A percentile compares a stretch with the other conserved stretches of the same genome.
Evolutionary conservation across 805 yeast genomes (phyloP).

Genomic region (Priceomyces medius): DNA sequence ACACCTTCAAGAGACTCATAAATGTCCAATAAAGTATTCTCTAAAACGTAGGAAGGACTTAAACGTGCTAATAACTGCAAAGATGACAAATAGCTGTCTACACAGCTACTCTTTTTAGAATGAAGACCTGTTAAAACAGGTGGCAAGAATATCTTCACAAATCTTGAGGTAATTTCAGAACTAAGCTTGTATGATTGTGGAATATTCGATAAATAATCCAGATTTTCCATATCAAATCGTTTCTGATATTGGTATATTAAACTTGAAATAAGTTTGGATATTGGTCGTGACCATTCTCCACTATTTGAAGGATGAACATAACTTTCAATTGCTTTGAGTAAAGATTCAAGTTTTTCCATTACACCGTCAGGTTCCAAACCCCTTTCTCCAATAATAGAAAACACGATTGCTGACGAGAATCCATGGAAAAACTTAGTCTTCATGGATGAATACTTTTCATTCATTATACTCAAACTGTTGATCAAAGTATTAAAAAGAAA

Average conservation of each 20-base stretch:
- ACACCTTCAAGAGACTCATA: slow-evolving; percentile 71
- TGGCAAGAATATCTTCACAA: slow-evolving; percentile 55
- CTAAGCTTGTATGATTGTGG: slow-evolving; percentile 33
- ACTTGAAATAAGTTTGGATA: slow-evolving; percentile 63
- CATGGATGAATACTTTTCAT: slow-evolving; percentile 45
- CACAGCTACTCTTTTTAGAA: slow-evolving; percentile 58
- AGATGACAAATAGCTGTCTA: slow-evolving; percentile 57
- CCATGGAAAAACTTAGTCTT: slow-evolving; percentile 43
- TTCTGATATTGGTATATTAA: slow-evolving; percentile 60
- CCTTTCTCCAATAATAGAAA: slow-evolving; percentile 56
- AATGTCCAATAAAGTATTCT: slow-evolving; percentile 61
- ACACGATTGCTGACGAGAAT: slow-evolving; percentile 49
- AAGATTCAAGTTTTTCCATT: slow-evolving; percentile 49
- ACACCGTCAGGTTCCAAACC: slow-evolving; percentile 44
- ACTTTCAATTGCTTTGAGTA: slow-evolving; percentile 71
- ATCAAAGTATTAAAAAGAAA: slow-evolving; percentile 56
- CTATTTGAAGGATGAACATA: slow-evolving; percentile 88
- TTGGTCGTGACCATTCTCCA: slow-evolving; percentile 82
- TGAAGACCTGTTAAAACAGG: slow-evolving; percentile 71
- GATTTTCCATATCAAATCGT: slow-evolving; percentile 52
- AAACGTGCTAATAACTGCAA: slow-evolving; percentile 65
- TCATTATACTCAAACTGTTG: slow-evolving; percentile 46
- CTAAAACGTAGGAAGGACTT: slow-evolving; percentile 53
- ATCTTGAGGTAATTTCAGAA: slow-evolving; percentile 33
- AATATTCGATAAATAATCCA: slow-evolving; percentile 19